Conservation (phyloP, 208 protist genomes). For the Leishmania tropica region DNA sequence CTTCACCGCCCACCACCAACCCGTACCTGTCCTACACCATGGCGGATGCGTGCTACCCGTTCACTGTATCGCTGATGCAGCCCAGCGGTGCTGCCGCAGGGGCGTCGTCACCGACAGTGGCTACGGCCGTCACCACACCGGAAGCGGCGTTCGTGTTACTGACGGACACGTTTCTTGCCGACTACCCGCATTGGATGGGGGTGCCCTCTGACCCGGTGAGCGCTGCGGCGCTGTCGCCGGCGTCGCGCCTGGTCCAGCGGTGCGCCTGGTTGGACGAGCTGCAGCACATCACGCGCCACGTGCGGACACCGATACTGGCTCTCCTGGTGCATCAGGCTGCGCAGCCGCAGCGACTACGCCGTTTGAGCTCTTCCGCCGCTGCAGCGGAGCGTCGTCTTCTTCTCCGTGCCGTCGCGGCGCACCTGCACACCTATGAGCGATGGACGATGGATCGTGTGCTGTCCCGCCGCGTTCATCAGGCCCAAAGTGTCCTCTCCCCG, state of each 20-base stretch:
- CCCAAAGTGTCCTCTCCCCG: conserved; percentile 14
- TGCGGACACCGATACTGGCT: conserved; percentile 49
- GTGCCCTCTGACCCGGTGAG: conserved; percentile 12
- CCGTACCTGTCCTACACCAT: conserved; percentile 31
- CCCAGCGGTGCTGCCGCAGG: not conserved
- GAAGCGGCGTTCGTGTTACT: conserved; percentile 31
- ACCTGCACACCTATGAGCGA: conserved; percentile 43
- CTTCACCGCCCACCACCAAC: not conserved
- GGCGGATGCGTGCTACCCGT: conserved; percentile 36
- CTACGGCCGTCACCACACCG: conserved; percentile 26
- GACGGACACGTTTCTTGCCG: conserved; percentile 29
- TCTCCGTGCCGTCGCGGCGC: conserved; percentile 34
- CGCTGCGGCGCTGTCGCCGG: not conserved
- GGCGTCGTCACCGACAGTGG: not conserved
- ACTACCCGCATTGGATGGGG: conserved; percentile 35
- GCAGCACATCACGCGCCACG: conserved; percentile 38
- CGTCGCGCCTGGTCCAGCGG: conserved; percentile 11
- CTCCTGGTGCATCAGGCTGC: conserved; percentile 40
- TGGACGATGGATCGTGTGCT: conserved; percentile 31
- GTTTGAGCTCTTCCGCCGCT: not conserved
- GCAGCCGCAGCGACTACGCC: conserved; percentile 4
- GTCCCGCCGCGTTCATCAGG: conserved; percentile 27
- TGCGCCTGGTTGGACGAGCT: conserved; percentile 42
- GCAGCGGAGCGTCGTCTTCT: conserved; percentile 18
- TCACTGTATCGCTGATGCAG: conserved; percentile 17